Conservation (phyloP, 208 protist genomes). For the Herpetomonas samuelpessoai region DNA sequence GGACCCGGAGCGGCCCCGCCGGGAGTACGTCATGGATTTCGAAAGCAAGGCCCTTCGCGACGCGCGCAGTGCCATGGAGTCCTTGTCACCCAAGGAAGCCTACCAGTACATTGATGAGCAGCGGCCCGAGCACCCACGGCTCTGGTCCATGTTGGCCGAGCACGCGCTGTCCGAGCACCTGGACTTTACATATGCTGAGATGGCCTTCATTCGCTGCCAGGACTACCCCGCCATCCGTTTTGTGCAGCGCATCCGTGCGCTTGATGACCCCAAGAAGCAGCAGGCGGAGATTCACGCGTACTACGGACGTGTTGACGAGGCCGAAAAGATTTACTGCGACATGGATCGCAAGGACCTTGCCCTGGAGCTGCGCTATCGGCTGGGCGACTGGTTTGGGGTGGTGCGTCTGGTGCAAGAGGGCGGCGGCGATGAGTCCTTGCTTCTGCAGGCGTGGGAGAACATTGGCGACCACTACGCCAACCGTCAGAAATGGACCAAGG, state of each 20-base stretch:
- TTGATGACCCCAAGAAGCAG: conserved; percentile 95
- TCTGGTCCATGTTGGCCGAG: conserved; percentile 96
- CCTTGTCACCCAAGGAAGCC: conserved; percentile 79
- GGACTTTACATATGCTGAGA: conserved; percentile 89
- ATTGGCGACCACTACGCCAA: conserved; percentile 96
- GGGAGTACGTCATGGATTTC: conserved; percentile 85
- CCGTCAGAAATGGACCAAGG: conserved; percentile 94
- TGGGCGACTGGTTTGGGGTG: conserved; percentile 96
- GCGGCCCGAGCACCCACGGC: conserved; percentile 62
- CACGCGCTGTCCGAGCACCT: conserved; percentile 79
- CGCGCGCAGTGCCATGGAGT: conserved; percentile 64
- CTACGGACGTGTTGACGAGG: conserved; percentile 95
- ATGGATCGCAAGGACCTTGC: conserved; percentile 96
- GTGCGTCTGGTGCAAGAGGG: conserved; percentile 92
- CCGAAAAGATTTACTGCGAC: conserved; percentile 94
- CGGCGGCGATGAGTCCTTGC: conserved; percentile 90
- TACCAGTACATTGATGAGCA: conserved; percentile 93
- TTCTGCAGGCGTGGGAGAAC: conserved; percentile 88
- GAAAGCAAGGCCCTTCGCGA: conserved; percentile 91
- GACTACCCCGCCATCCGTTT: conserved; percentile 97
- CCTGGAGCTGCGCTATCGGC: conserved; percentile 87
- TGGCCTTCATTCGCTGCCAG: conserved; percentile 92
- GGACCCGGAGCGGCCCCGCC: conserved; percentile 86
- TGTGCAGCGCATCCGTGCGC: conserved; percentile 89
- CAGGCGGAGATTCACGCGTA: conserved; percentile 95